phyloP scores from a whole-genome alignment of 202 grass and related monocot species.

The Zizania palustris region DNA sequence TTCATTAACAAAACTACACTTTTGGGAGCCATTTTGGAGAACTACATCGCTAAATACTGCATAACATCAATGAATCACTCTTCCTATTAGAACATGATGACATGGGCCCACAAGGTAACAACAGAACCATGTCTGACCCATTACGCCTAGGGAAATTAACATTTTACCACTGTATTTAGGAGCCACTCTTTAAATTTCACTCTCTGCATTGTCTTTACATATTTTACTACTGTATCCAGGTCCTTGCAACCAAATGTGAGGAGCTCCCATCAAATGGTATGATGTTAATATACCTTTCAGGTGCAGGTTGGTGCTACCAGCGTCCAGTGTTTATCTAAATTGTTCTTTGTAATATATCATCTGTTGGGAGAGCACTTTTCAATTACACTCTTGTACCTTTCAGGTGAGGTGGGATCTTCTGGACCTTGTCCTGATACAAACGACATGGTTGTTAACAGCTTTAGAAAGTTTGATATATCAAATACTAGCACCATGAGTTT shows the following conservation, averaged over 20 bases:
- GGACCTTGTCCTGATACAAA: slow-evolving; percentile 54
- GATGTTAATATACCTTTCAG: slow-evolving; percentile 89
- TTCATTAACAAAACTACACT: neutral
- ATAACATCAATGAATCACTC: neutral
- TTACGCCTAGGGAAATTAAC: neutral
- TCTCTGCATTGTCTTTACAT: no score
- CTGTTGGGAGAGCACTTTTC: neutral
- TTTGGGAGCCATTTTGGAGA: neutral
- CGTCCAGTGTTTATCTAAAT: slow-evolving; percentile 30
- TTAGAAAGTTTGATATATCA: slow-evolving; percentile 65
- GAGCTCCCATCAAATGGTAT: slow-evolving; percentile 86
- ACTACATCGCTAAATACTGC: neutral
- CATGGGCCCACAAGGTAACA: neutral
- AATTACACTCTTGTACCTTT: slow-evolving; percentile 39
- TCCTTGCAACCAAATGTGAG: slow-evolving; percentile 91
- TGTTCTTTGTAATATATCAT: slow-evolving; percentile 26
- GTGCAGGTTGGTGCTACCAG: slow-evolving; percentile 62
- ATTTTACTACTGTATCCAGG: slow-evolving; percentile 40
- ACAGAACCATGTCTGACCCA: neutral
- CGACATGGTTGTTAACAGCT: slow-evolving; percentile 61
- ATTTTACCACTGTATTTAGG: neutral
- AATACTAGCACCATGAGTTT: slow-evolving; percentile 22
- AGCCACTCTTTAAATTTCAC: no score
- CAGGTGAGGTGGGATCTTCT: slow-evolving; percentile 57
- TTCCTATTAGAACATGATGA: neutral